A percentile compares a stretch with the other conserved stretches of the same genome.
Conservation (phyloP, 23 red algal genomes). For the Gracilariopsis chorda region DNA sequence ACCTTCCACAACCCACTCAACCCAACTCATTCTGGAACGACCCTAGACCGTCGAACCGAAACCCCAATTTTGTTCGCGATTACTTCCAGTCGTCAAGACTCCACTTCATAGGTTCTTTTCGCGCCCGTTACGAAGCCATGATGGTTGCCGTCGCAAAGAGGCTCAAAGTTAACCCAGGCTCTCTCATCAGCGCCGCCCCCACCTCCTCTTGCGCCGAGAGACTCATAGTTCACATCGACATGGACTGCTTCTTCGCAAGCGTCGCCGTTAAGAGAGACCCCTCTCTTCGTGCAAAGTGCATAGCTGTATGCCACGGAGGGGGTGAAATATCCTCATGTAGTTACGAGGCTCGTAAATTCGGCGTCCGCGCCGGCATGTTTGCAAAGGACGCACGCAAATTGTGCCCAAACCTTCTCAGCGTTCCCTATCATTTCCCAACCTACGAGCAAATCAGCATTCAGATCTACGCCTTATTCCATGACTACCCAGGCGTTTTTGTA, state of each 20-base stretch:
- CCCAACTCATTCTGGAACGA: slow-evolving; percentile 20
- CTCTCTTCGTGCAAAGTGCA: slow-evolving; percentile 55
- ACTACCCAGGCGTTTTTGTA: slow-evolving; percentile 58
- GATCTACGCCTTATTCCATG: slow-evolving; percentile 77
- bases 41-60: slow-evolving; percentile 75
- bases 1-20: not conserved
- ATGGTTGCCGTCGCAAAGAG: slow-evolving; percentile 63
- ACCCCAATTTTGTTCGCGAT: slow-evolving; percentile 94
- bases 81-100: slow-evolving; percentile 93
- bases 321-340: slow-evolving; percentile 92
- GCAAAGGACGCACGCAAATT: slow-evolving; percentile 67
- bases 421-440: slow-evolving; percentile 88
- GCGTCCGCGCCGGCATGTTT: slow-evolving; percentile 92
- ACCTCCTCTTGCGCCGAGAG: slow-evolving; percentile 8
- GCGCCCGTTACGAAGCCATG: slow-evolving; percentile 87
- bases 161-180: slow-evolving; percentile 13
- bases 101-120: slow-evolving; percentile 99
- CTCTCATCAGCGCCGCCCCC: not conserved
- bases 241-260: slow-evolving; percentile 97
- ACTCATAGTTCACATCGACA: slow-evolving; percentile 94
- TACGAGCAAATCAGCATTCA: slow-evolving; percentile 77
- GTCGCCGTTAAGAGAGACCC: slow-evolving; percentile 75
- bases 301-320: slow-evolving; percentile 90
- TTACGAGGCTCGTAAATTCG: slow-evolving; percentile 86
- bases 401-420: slow-evolving; percentile 72